Base-by-base conservation (phyloP, 306 rosid genomes). In the Carpinus fangiana region DNA sequence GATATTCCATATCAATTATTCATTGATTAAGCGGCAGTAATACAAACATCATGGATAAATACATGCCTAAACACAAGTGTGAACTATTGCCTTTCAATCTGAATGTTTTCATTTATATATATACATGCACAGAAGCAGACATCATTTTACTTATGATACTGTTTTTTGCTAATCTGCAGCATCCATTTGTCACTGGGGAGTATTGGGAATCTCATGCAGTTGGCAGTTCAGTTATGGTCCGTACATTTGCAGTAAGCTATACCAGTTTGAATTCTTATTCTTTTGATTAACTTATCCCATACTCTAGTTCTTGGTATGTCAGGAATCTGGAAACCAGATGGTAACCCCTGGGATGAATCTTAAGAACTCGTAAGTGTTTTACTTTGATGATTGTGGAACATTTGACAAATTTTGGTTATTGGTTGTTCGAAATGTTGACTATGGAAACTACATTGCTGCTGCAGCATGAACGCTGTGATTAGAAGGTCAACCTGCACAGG, bases 101-200 rank as follows among this genome's bases (percentile, higher is more conserved):
- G 18, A 41, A 14, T 75, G 8, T 46, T 66, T 70, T 36, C 50
- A 53, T 52, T 76, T 45, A 50, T 64, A 20, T 70, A 41, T 26
- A 54, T 26, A 51, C 10, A 36, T 38, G 13, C 31, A 53, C 48
- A 34, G n/a, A 43, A 54, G 56, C 17, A 45, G 65, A 67, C 67
- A 31, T 73, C 57, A 76, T 77, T 55, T 73, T 41, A 56, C 73
- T 73, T 56, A 52, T 5, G 65, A 62, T 61, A 74, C 48, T 70
- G 55, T 59, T 73, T 79, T 79, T 68, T 79, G 50, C 67, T 82
- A 47, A 70, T 76, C 65, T 84, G 88, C 94, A 94, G 96, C 97
- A 94, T 82, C 93, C 96, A 66, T 94, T 94, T 90, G 91, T 94
- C 82, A 81, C 89, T 41, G 70, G 88, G 17, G 86, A 89, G 76